Percentiles rank a stretch among this genome's conserved stretches.
These are phyloP conservation scores for Graphilbum ipis-grandicollis DNA, from an alignment of 2,329 filamentous ascomycete genomes.

Conservation along the genomic window DNA sequence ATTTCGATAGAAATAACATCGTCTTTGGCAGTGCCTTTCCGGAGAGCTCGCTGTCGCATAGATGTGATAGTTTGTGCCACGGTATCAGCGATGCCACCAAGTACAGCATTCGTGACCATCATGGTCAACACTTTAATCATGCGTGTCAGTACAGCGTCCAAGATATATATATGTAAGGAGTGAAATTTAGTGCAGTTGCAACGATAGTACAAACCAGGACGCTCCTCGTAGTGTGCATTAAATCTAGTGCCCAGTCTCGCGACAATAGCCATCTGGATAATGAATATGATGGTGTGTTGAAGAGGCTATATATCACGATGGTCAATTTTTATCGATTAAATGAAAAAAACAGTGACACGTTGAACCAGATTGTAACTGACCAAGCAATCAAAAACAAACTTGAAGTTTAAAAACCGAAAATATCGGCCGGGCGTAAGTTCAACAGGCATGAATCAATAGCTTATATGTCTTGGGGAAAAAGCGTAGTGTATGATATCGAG, in stretches of 20 bases:
- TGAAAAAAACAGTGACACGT: background rate
- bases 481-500: too few species aligned
- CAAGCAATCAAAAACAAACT: conserved; percentile 43
- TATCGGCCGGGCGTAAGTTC: conserved; percentile 42
- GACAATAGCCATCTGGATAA: conserved; percentile 77
- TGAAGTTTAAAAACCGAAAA: conserved; percentile 48
- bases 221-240: conserved; percentile 84
- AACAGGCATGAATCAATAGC: conserved; percentile 43
- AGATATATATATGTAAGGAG: too few species aligned
- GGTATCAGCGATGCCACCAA: conserved; percentile 91
- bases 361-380: background rate
- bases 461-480: too few species aligned
- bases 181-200: too few species aligned
- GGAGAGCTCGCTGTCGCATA: conserved; percentile 48
- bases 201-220: conserved; percentile 49
- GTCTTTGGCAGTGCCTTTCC: conserved; percentile 42
- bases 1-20: conserved; percentile 76
- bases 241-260: conserved; percentile 72
- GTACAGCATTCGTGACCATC: conserved; percentile 95
- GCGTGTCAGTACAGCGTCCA: too few species aligned
- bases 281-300: conserved; percentile 65
- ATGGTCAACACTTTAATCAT: conserved; percentile 62
- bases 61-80: conserved; percentile 86
- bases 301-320: conserved; percentile 60
- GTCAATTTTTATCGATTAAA: background rate